These are phyloP conservation scores for Mortierella sp. DNA, from an alignment of 371 early-diverging fungal genomes.

Conservation along the genomic window DNA sequence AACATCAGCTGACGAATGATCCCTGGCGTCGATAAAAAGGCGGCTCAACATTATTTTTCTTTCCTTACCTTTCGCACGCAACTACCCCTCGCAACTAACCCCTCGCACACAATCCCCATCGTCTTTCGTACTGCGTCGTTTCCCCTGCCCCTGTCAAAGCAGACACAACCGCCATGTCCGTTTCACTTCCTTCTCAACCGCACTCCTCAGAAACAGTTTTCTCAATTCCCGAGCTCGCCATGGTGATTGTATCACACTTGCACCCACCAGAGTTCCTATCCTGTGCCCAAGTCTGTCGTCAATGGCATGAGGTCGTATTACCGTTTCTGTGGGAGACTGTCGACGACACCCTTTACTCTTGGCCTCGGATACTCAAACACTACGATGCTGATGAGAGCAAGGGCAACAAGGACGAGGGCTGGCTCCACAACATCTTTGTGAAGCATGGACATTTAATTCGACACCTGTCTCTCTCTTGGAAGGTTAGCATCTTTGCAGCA, in stretches of 20 bases:
- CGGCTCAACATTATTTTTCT: not conserved
- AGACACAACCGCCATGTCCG: not conserved
- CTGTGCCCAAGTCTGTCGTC: not conserved
- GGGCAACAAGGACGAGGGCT: not conserved
- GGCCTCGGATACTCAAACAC: not conserved
- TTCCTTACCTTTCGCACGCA: not conserved
- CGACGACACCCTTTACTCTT: not conserved
- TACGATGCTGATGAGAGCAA: not conserved
- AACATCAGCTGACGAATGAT: not conserved
- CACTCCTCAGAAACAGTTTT: not conserved
- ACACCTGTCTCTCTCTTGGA: constrained; percentile 5
- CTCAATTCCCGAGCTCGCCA: not conserved
- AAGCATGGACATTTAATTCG: not conserved
- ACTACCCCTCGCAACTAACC: too few species aligned
- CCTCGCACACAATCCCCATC: not conserved
- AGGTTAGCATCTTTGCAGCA: not conserved
- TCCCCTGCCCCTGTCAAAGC: not conserved
- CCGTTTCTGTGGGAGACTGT: constrained; percentile 5
- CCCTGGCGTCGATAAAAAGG: not conserved
- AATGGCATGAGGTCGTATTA: not conserved
- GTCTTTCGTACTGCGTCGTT: not conserved
- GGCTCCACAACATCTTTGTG: not conserved
- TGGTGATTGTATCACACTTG: not conserved
- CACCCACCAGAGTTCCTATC: not conserved
- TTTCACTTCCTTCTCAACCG: not conserved